Base-by-base conservation (phyloP, 2,329 filamentous ascomycete genomes). In the Parascedosporium putredinis region DNA sequence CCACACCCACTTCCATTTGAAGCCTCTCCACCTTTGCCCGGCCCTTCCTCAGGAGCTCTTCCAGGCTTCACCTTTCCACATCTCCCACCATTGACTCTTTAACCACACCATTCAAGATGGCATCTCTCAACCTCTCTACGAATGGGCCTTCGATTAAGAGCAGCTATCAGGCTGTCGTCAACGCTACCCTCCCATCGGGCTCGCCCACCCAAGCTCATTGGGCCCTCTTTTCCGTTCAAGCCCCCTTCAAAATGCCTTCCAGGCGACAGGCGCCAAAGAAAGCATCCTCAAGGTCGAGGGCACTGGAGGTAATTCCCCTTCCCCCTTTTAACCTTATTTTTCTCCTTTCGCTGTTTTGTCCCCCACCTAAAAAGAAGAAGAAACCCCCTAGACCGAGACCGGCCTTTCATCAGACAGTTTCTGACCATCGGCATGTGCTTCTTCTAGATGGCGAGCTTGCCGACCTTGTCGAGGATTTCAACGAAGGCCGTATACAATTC, bases 401-500 rank as follows among this genome's bases (percentile, higher is more conserved):
- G n/a, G n/a, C n/a, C n/a, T n/a, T n/a, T n/a, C n/a, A n/a, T n/a
- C n/a, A n/a, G n/a, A n/a, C n/a, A n/a, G n/a, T n/a, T n/a, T n/a
- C n/a, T n/a, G n/a, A n/a, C n/a, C n/a, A n/a, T n/a, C n/a, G n/a
- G n/a, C n/a, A n/a, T n/a, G n/a, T n/a, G n/a, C n/a, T n/a, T n/a
- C n/a, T n/a, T n/a, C n/a, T 62, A 93, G 90, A 96, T 70, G 93
- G 93, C 55, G 91, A 98, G 67, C 74, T 98, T 54, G 73, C 81
- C 51, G 89, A 96, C 56, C 75, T 98, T 52, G 79, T 95, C 58
- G 93, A 98, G 58, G 93, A 98, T 56, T 95, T 98, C 68, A 97
- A 84, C 57, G 93, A 98, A 66, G 93, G 93, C 50, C 85, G 89
- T 60, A 86, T 98, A 57, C 93, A 98, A 68, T 98, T 96, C 68